Conservation (phyloP, 2,329 filamentous ascomycete genomes). For the Penicillium frequentans region DNA sequence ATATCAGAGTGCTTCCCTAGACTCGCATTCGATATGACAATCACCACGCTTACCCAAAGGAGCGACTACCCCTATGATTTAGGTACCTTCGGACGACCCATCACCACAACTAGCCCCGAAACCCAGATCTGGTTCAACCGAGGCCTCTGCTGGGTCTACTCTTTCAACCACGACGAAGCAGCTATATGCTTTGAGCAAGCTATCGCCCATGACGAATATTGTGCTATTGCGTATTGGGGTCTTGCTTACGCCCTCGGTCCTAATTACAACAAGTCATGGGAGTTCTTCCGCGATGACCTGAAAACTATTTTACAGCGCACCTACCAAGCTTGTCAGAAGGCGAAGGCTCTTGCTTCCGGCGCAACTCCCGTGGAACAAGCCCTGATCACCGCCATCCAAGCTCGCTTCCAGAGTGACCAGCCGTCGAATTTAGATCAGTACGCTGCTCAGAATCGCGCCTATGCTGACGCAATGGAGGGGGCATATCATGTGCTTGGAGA, state of each 20-base stretch:
- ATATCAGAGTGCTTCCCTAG: neutral
- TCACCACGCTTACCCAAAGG: neutral
- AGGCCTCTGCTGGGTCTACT: conserved; percentile 39
- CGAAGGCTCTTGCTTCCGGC: conserved; percentile 37
- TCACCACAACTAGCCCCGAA: conserved; percentile 31
- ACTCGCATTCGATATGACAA: conserved; percentile 4
- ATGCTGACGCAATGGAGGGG: conserved; percentile 61
- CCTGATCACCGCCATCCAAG: conserved; percentile 62
- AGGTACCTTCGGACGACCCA: conserved; percentile 33
- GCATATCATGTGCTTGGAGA: conserved; percentile 55
- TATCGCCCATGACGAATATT: conserved; percentile 33
- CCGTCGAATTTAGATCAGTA: conserved; percentile 48
- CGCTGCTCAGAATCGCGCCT: conserved; percentile 57
- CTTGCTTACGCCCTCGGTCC: conserved; percentile 67
- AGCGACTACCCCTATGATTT: conserved; percentile 18
- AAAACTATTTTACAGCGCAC: conserved; percentile 49
- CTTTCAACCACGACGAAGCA: conserved; percentile 44
- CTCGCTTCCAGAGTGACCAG: conserved; percentile 59
- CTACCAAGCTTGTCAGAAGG: conserved; percentile 47
- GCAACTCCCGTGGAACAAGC: conserved; percentile 58
- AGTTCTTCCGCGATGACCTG: conserved; percentile 66
- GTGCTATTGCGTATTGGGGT: conserved; percentile 44
- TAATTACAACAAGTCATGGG: conserved; percentile 80
- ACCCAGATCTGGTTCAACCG: conserved; percentile 43
- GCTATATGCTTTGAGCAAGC: conserved; percentile 38